A percentile compares a stretch with the other conserved stretches of the same genome.
phyloP scores from a whole-genome alignment of 2,329 filamentous ascomycete species.

The Arthroderma sp. region DNA sequence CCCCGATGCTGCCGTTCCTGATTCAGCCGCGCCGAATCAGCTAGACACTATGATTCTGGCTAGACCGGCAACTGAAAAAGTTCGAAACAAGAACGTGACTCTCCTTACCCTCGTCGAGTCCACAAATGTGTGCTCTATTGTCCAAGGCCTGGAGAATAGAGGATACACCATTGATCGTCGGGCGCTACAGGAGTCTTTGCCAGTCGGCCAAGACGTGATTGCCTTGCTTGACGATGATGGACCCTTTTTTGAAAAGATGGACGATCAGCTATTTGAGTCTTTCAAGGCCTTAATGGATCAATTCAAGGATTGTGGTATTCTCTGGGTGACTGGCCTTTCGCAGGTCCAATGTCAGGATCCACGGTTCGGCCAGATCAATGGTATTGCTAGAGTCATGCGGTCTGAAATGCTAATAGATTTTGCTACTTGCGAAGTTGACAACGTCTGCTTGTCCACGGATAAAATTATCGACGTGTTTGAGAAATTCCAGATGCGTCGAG shows the following conservation, averaged over 20 bases:
- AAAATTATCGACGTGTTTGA: not conserved
- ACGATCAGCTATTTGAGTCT: not conserved
- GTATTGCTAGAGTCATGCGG: conserved; percentile 7
- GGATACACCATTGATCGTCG: too few species aligned
- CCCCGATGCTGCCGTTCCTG: too few species aligned
- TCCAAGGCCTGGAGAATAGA: too few species aligned
- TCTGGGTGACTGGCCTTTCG: conserved; percentile 10
- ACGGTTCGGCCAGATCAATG: not conserved
- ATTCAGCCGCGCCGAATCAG: too few species aligned
- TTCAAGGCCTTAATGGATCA: not conserved
- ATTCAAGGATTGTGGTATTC: not conserved
- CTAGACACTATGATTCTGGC: too few species aligned
- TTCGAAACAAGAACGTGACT: too few species aligned
- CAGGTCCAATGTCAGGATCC: conserved; percentile 9
- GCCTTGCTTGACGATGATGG: conserved; percentile 20
- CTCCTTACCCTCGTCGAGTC: too few species aligned
- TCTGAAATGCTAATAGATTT: conserved; percentile 5
- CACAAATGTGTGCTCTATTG: too few species aligned
- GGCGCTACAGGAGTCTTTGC: too few species aligned
- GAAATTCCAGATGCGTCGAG: not conserved
- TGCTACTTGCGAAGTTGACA: conserved; percentile 7
- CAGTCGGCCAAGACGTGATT: conserved; percentile 1
- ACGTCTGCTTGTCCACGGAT: not conserved
- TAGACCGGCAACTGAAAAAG: too few species aligned
- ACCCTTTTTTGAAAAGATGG: conserved; percentile 27